Evolutionary conservation across 2,329 filamentous ascomycete genomes (phyloP).

Genomic region (Coniella vitis): DNA sequence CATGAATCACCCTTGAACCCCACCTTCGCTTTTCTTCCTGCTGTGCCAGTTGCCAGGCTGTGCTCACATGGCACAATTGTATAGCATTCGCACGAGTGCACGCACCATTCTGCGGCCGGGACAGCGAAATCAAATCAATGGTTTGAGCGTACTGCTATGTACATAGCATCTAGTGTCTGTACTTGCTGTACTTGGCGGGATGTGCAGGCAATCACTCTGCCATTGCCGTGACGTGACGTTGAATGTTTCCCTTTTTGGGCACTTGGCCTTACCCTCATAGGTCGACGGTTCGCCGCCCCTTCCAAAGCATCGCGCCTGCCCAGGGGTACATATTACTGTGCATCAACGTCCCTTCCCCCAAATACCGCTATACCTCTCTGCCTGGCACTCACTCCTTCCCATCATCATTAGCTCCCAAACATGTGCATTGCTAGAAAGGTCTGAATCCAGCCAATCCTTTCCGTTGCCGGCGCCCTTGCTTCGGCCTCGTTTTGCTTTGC

Average conservation of each 20-base stretch:
- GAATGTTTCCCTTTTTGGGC: not conserved
- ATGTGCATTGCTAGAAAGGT: not conserved
- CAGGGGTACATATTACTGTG: not conserved
- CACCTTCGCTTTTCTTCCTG: not conserved
- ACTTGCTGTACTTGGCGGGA: not conserved
- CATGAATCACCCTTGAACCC: constrained; percentile 6
- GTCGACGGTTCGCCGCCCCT: not conserved
- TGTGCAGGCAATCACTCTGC: not conserved
- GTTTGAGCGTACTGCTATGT: too few relatives aligned
- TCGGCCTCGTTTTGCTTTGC: too few relatives aligned
- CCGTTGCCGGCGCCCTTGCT: too few relatives aligned
- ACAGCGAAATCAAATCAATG: too few relatives aligned
- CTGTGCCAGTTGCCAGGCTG: too few relatives aligned
- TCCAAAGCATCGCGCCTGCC: not conserved
- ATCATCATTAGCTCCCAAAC: not conserved
- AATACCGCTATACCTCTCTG: too few relatives aligned
- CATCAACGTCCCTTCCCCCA: not conserved
- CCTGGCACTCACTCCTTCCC: not conserved
- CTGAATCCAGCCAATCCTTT: too few relatives aligned
- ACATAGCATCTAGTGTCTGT: too few relatives aligned
- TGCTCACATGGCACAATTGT: too few relatives aligned
- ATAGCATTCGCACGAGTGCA: not conserved
- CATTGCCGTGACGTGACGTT: too few relatives aligned
- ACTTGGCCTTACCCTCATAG: not conserved
- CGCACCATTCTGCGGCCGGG: too few relatives aligned